A percentile compares a stretch with the other conserved stretches of the same genome.
Evolutionary conservation across 352 stramenopile species (phyloP).

Genomic region (Phytopythium montanum): DNA sequence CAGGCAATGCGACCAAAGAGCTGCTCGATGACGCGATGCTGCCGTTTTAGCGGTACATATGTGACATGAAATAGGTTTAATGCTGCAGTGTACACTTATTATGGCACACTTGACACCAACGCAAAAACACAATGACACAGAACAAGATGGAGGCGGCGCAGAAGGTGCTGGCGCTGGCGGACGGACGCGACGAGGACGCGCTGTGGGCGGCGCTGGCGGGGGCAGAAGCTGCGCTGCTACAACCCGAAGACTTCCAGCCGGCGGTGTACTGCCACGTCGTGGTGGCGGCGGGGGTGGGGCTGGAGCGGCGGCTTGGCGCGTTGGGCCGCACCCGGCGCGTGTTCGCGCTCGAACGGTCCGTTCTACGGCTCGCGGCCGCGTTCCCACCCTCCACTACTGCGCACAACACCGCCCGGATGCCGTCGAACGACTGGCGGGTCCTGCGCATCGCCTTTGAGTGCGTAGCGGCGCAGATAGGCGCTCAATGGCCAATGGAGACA

Average conservation of each 20-base stretch:
- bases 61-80: neutral
- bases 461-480: conserved; percentile 14
- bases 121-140: neutral
- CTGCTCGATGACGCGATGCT: neutral
- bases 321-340: neutral
- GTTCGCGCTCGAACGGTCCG: neutral
- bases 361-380: neutral
- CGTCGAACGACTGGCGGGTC: conserved; percentile 11
- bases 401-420: neutral
- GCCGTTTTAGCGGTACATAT: neutral
- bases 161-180: neutral
- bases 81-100: neutral
- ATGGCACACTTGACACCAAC: neutral
- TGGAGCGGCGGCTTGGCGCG: neutral
- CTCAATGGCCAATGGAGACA: neutral
- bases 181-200: neutral
- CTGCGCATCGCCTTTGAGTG: conserved; percentile 17
- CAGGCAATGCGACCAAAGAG: neutral
- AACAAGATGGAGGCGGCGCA: conserved; percentile 1
- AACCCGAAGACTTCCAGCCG: neutral
- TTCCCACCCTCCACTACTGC: neutral
- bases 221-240: neutral
- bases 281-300: neutral
- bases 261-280: conserved; percentile 4
- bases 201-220: conserved; percentile 8